Evolutionary conservation across 2,329 filamentous ascomycete genomes (phyloP).

Genomic region (Periconia digitata): DNA sequence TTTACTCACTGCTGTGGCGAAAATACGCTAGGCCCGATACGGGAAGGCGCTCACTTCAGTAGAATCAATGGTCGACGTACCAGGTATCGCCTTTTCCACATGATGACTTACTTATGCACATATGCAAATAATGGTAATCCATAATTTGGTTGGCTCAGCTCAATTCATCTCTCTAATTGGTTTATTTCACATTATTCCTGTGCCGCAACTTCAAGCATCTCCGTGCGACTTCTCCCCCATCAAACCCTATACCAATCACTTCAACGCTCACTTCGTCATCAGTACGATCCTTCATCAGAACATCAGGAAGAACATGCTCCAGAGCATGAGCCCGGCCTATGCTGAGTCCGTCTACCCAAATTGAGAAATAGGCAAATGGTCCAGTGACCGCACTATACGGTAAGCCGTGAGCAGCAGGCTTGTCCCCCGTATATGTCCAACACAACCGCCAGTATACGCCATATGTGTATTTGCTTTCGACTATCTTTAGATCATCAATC

Average conservation of each 20-base stretch:
- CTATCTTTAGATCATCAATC: slow-evolving; percentile 18
- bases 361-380: slow-evolving; percentile 34
- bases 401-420: slow-evolving; percentile 5
- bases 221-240: slow-evolving; percentile 21
- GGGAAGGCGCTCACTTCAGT: slow-evolving; percentile 11
- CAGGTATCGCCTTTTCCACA: too few relatives aligned
- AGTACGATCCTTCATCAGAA: slow-evolving; percentile 12
- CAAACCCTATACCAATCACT: slow-evolving; percentile 32
- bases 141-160: too few relatives aligned
- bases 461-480: slow-evolving; percentile 16
- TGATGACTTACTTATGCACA: too few relatives aligned
- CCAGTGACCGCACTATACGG: slow-evolving; percentile 40
- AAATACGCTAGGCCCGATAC: slow-evolving; percentile 3
- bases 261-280: slow-evolving; percentile 13
- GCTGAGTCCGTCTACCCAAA: slow-evolving; percentile 22
- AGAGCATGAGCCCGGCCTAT: slow-evolving; percentile 34
- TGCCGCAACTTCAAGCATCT: too few relatives aligned
- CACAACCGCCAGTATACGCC: slow-evolving; percentile 24
- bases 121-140: too few relatives aligned
- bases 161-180: too few relatives aligned
- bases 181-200: too few relatives aligned
- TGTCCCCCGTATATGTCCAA: slow-evolving; percentile 20
- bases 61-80: too few relatives aligned
- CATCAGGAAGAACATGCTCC: slow-evolving; percentile 21
- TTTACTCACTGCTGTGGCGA: slow-evolving; percentile 4